A percentile compares a stretch with the other conserved stretches of the same genome.
Evolutionary conservation across 2,329 filamentous ascomycete species (phyloP).

Genomic region (Aspergillus versicolor): DNA sequence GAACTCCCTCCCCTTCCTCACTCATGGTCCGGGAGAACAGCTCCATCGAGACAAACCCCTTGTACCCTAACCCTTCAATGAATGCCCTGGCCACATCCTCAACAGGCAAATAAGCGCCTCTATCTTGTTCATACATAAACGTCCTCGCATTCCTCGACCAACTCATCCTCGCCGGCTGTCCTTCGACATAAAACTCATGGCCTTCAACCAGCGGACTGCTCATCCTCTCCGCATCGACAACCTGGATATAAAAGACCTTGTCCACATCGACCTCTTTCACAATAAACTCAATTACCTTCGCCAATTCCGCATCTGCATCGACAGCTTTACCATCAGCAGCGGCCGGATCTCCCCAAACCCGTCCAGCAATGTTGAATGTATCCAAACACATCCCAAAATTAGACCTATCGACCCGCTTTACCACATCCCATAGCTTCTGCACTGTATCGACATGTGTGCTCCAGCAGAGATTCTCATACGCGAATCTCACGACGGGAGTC

Average conservation of each 20-base stretch:
- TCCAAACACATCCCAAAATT: constrained; percentile 79
- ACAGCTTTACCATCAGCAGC: constrained; percentile 50
- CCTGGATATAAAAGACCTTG: constrained; percentile 74
- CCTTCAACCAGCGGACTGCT: constrained; percentile 55
- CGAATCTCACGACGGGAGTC: constrained; percentile 60
- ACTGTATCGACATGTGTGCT: constrained; percentile 69
- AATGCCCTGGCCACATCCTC: too few species aligned
- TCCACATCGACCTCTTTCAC: constrained; percentile 54
- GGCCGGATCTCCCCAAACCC: constrained; percentile 69
- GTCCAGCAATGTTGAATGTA: constrained; percentile 73
- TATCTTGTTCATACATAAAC: constrained; percentile 63
- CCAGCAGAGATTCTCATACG: constrained; percentile 73
- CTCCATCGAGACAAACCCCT: too few species aligned
- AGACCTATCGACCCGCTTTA: constrained; percentile 61
- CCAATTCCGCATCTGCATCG: constrained; percentile 57
- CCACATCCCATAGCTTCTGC: constrained; percentile 70
- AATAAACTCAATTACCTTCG: constrained; percentile 49
- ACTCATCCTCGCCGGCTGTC: constrained; percentile 67
- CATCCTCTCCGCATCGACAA: constrained; percentile 71
- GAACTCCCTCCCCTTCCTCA: too few species aligned
- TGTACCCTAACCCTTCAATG: too few species aligned
- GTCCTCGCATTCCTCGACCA: constrained; percentile 75
- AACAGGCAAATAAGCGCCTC: constrained; percentile 68
- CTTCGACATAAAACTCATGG: constrained; percentile 59
- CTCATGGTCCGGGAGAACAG: too few species aligned